These are phyloP conservation scores for Clonostachys byssicola DNA, from an alignment of 2,329 filamentous ascomycete species.

Conservation along the genomic window DNA sequence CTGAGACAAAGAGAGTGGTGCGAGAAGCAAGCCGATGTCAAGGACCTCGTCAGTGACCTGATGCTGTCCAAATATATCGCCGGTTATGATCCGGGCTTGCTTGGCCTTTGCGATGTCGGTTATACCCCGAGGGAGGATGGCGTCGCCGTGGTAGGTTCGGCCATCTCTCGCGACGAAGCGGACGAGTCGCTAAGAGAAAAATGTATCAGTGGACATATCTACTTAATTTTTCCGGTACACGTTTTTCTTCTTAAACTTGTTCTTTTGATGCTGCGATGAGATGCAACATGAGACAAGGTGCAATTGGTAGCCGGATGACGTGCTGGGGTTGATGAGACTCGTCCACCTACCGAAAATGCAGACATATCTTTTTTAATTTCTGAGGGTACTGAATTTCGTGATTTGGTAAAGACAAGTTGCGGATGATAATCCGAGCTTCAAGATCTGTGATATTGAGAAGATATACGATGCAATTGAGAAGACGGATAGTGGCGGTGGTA, in stretches of 20 bases:
- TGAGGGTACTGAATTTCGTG: background rate
- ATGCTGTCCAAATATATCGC: constrained; percentile 63
- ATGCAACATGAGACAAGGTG: no score
- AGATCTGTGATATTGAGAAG: no score
- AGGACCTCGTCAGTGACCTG: constrained; percentile 59
- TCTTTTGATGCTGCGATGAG: no score
- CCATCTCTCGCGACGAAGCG: constrained; percentile 71
- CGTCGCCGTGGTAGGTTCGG: constrained; percentile 68
- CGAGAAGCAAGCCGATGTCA: constrained; percentile 51
- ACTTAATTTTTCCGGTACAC: background rate
- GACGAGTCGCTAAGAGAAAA: constrained; percentile 56
- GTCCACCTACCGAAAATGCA: background rate
- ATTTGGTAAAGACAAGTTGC: background rate
- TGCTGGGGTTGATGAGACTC: no score
- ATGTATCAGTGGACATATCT: background rate
- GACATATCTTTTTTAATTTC: background rate
- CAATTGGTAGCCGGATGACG: no score
- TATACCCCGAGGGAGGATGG: constrained; percentile 58
- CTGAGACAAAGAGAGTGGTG: constrained; percentile 58
- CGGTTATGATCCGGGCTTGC: constrained; percentile 58
- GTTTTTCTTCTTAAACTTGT: background rate
- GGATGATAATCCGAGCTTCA: no score
- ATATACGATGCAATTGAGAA: no score
- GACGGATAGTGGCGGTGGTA: no score
- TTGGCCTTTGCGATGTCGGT: constrained; percentile 57